A percentile compares a stretch with the other conserved stretches of the same genome.
Conservation (phyloP, 1,139 yeast genomes). For the Schizosaccharomyces versatilis region DNA sequence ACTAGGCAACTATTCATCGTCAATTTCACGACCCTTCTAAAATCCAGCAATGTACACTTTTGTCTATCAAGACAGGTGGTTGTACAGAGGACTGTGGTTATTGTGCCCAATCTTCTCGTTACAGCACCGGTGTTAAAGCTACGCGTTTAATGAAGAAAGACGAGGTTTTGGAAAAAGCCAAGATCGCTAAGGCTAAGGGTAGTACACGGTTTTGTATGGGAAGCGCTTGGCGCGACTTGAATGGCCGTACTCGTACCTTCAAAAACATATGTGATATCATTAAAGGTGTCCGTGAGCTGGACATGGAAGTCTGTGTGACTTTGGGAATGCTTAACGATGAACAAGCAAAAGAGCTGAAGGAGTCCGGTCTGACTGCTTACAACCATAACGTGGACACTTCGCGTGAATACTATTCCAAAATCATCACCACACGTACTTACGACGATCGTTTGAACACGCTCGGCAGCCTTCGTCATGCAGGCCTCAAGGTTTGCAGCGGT, state of each 20-base stretch:
- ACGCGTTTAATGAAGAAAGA: slow-evolving; percentile 41
- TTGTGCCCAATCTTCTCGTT: slow-evolving; percentile 52
- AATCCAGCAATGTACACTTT: slow-evolving; percentile 53
- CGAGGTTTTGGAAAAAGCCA: slow-evolving; percentile 40
- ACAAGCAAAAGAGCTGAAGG: slow-evolving; percentile 36
- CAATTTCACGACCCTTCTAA: slow-evolving; percentile 44
- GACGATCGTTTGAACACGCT: slow-evolving; percentile 53
- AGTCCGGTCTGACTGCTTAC: slow-evolving; percentile 61
- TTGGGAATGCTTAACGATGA: slow-evolving; percentile 50
- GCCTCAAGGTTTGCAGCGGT: slow-evolving; percentile 55
- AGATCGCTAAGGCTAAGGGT: slow-evolving; percentile 44
- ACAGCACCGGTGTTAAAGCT: slow-evolving; percentile 49
- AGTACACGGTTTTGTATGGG: slow-evolving; percentile 70
- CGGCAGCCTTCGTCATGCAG: slow-evolving; percentile 39
- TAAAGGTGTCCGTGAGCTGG: slow-evolving; percentile 37
- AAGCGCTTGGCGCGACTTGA: slow-evolving; percentile 77
- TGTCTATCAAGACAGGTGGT: slow-evolving; percentile 53
- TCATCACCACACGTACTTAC: slow-evolving; percentile 44
- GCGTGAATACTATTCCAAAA: slow-evolving; percentile 50
- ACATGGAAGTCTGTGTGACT: slow-evolving; percentile 61
- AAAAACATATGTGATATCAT: slow-evolving; percentile 47
- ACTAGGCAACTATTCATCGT: slow-evolving; percentile 29
- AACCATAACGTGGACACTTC: slow-evolving; percentile 68
- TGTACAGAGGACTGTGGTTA: slow-evolving; percentile 66
- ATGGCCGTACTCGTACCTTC: slow-evolving; percentile 48